Base-by-base conservation (phyloP, 2,329 filamentous ascomycete species). In the Trematosphaeria pertusa region DNA sequence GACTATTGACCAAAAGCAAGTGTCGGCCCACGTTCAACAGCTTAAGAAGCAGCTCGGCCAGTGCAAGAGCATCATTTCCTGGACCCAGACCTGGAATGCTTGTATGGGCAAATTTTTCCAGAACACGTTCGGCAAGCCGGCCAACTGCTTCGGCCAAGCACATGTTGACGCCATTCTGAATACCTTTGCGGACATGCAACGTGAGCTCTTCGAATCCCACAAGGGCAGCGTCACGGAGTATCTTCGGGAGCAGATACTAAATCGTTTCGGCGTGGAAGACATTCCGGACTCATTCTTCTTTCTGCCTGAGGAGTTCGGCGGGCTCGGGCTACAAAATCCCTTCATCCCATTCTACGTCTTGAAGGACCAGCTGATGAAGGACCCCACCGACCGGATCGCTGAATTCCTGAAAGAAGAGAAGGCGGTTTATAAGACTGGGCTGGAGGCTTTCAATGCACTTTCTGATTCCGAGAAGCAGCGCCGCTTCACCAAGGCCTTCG, bases 121-220 rank as follows among this genome's bases (percentile, higher is more conserved):
- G 0, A 74, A 71, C 28, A 79, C 78, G 52, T 80, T 81, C 43
- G 78, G 77, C 14, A 67, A 70, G 37, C 67, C 77, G 0, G 75
- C 77, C 3, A 75, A 78, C 41, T 81, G 77, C 54, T 78, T 77
- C 40, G 78, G 78, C 0, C 70, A 67, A 21, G 61, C 67, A 4
- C 78, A 81, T 48, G 73, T 81, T 2, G 74, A 80, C 46, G 70
- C 73, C 41, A 78, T 80, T 62, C 72, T 81, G 2, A 54, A 61
- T 3, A 78, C 77, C 0, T 75, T 78, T 52, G 58, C 73, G 19
- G 73, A 71, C 9, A 77, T 78, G 26, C 77, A 81, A 52, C 58
- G 69, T 6, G 62, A 72, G 30, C 64, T 80, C 4, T 80, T 81
- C 46, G 58, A 48, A 12, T 43, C 37, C 2, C 44, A 50, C 18